These are phyloP conservation scores for Pleurostoma richardsiae DNA, from an alignment of 2,329 filamentous ascomycete species.

Conservation along the genomic window DNA sequence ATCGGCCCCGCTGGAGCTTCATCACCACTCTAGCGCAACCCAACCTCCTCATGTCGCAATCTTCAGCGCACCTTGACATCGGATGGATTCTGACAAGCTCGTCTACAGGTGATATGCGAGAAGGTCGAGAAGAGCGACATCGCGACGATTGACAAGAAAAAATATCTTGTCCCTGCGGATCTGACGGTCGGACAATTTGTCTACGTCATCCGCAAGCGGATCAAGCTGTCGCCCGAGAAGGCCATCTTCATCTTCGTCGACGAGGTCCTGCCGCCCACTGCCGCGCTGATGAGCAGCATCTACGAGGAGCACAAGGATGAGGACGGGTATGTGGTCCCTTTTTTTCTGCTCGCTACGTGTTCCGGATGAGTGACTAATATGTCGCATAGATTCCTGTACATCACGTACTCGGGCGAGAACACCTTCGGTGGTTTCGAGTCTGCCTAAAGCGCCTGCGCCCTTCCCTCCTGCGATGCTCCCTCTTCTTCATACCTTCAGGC, in stretches of 20 bases:
- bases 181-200: conserved; percentile 97
- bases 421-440: conserved; percentile 69
- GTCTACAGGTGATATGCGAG: conserved; percentile 87
- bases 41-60: no score
- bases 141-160: conserved; percentile 99
- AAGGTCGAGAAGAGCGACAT: conserved; percentile 99
- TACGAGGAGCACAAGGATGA: conserved; percentile 98
- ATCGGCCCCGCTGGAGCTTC: neutral
- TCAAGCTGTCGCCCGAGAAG: conserved; percentile 99
- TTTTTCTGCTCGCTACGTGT: conserved; percentile 1
- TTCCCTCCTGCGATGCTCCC: no score
- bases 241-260: conserved; percentile 99
- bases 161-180: conserved; percentile 96
- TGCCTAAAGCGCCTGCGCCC: conserved; percentile 18
- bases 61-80: neutral
- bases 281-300: conserved; percentile 98
- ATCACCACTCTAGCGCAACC: neutral
- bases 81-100: conserved; percentile 12
- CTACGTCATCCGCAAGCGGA: conserved; percentile 99
- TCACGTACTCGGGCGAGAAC: conserved; percentile 99
- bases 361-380: conserved; percentile 5
- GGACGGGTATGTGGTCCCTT: conserved; percentile 49
- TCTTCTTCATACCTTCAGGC: neutral
- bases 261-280: conserved; percentile 92
- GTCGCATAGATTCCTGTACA: conserved; percentile 81